phyloP scores from a whole-genome alignment of 495 filamentous ascomycete genomes.

The Aspergillus heteromorphus region DNA sequence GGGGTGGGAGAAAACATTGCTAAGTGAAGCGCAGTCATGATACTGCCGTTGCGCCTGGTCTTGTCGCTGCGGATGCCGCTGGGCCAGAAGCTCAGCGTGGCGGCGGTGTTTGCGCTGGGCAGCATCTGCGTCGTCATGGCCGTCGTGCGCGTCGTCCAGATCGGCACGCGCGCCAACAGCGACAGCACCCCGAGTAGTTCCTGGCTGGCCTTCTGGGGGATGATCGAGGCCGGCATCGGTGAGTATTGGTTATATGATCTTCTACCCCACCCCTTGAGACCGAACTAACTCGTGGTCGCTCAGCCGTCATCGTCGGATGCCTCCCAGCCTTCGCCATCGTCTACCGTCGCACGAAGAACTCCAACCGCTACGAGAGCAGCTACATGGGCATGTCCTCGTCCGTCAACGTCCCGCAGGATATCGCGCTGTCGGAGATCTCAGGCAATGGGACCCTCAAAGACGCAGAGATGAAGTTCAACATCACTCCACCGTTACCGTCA shows the following conservation, averaged over 20 bases:
- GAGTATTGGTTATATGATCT: too few species aligned
- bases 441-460: not conserved
- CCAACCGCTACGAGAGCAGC: not conserved
- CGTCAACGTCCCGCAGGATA: not conserved
- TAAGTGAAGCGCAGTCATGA: constrained; percentile 37
- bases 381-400: not conserved
- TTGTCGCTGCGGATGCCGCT: constrained; percentile 40
- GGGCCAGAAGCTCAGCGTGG: constrained; percentile 43
- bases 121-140: constrained; percentile 48
- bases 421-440: not conserved
- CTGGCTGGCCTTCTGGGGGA: constrained; percentile 25
- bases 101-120: constrained; percentile 43
- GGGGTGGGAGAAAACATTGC: not conserved
- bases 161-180: constrained; percentile 11
- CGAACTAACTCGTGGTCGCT: not conserved
- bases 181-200: constrained; percentile 14
- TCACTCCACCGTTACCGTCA: not conserved
- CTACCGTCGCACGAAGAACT: not conserved
- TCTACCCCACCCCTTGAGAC: not conserved
- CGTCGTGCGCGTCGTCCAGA: constrained; percentile 40
- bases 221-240: constrained; percentile 24
- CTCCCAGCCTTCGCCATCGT: not conserved
- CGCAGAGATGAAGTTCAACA: not conserved
- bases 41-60: constrained; percentile 45
- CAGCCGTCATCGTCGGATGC: not conserved